Percentiles rank a stretch among this genome's conserved stretches.
phyloP scores from a whole-genome alignment of 768 basidiomycete species.

The Russula vinacea region DNA sequence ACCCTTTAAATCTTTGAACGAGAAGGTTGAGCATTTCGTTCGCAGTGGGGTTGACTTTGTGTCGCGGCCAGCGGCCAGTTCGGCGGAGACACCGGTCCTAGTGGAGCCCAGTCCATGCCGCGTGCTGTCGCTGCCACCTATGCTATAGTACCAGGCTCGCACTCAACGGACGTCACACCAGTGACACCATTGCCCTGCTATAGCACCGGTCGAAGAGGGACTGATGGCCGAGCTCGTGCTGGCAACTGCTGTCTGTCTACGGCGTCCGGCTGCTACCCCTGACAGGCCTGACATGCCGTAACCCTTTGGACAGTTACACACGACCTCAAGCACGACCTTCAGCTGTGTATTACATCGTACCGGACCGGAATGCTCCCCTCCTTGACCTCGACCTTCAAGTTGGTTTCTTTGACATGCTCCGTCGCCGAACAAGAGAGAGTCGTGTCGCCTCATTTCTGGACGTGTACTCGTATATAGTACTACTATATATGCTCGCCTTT shows the following conservation, averaged over 20 bases:
- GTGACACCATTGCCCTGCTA: conserved; percentile 72
- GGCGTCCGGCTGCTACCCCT: too few species aligned
- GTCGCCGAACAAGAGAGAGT: too few species aligned
- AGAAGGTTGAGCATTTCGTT: background rate
- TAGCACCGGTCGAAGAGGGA: conserved; percentile 51
- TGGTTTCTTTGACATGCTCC: too few species aligned
- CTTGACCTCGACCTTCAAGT: too few species aligned
- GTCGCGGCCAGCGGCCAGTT: conserved; percentile 40
- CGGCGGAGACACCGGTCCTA: conserved; percentile 44
- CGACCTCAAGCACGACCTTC: too few species aligned
- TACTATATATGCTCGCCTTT: conserved; percentile 31
- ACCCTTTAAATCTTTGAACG: background rate
- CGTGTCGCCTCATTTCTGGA: conserved; percentile 53
- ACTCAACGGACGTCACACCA: conserved; percentile 89
- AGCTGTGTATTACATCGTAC: too few species aligned
- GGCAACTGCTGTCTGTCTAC: too few species aligned
- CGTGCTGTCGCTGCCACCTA: conserved; percentile 12
- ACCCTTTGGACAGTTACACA: too few species aligned
- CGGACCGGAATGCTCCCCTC: too few species aligned
- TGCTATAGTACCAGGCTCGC: conserved; percentile 57
- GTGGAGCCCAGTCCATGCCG: conserved; percentile 37
- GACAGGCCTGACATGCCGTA: too few species aligned
- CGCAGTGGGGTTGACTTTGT: conserved; percentile 62
- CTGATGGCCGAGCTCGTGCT: too few species aligned
- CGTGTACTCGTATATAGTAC: conserved; percentile 80